phyloP scores from a whole-genome alignment of 805 yeast genomes.

The Starmerella ratchasimensis region DNA sequence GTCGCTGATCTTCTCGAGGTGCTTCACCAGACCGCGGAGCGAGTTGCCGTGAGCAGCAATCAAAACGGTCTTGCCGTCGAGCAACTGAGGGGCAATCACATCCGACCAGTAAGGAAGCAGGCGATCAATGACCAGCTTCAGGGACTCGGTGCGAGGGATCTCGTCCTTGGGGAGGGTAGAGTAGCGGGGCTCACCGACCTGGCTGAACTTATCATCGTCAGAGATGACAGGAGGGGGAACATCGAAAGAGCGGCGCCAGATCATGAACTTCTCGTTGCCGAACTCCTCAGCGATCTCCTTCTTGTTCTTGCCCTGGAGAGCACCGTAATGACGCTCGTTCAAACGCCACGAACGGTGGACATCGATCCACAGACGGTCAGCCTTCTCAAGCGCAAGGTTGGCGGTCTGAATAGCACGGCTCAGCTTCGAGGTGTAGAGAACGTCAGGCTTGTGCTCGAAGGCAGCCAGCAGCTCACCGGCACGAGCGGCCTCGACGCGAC shows the following conservation, averaged over 20 bases:
- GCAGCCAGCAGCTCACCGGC: constrained; percentile 89
- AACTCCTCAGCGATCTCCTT: constrained; percentile 77
- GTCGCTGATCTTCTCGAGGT: constrained; percentile 85
- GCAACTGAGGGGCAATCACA: constrained; percentile 69
- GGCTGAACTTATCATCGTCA: constrained; percentile 68
- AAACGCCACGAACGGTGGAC: constrained; percentile 94
- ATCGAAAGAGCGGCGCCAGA: constrained; percentile 95
- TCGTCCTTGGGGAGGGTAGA: constrained; percentile 67
- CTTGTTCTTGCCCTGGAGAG: constrained; percentile 95
- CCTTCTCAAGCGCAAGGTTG: constrained; percentile 75
- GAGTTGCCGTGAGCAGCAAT: constrained; percentile 98
- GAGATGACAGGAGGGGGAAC: constrained; percentile 88
- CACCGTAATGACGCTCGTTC: constrained; percentile 99
- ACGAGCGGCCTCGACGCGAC: constrained; percentile 79
- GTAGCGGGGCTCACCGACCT: constrained; percentile 77
- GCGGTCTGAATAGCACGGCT: constrained; percentile 96
- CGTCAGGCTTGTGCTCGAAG: constrained; percentile 71
- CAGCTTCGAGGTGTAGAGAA: constrained; percentile 79
- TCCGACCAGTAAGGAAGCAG: constrained; percentile 95
- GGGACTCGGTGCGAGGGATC: constrained; percentile 87
- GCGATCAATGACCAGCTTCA: constrained; percentile 90
- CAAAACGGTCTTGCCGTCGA: constrained; percentile 78
- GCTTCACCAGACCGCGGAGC: constrained; percentile 88
- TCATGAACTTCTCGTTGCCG: constrained; percentile 88
- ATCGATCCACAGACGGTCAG: constrained; percentile 84